A percentile compares a stretch with the other conserved stretches of the same genome.
Evolutionary conservation across 148 eudicot species (phyloP).

Genomic region (Rhododendron williamsianum): DNA sequence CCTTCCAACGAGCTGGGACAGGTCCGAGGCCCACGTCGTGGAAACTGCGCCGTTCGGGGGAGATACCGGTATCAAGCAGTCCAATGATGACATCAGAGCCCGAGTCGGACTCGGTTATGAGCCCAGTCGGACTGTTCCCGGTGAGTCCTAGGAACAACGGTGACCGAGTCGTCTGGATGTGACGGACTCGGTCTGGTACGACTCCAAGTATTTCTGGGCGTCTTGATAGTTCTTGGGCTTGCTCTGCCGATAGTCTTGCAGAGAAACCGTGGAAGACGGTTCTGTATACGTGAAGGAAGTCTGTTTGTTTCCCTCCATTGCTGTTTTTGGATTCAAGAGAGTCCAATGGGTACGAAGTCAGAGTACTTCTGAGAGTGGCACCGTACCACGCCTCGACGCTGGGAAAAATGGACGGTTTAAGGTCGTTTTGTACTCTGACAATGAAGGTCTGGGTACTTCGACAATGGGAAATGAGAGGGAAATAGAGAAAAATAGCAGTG

Average conservation of each 20-base stretch:
- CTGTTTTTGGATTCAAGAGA: not conserved
- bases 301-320: not conserved
- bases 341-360: conserved; percentile 14
- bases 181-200: conserved; percentile 29
- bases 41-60: conserved; percentile 60
- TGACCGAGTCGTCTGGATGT: conserved; percentile 41
- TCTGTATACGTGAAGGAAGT: conserved; percentile 33
- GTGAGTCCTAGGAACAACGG: conserved; percentile 32
- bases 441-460: conserved; percentile 28
- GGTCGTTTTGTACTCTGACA: conserved; percentile 33
- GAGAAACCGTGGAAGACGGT: conserved; percentile 49
- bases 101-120: conserved; percentile 29
- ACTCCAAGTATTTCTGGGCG: conserved; percentile 28
- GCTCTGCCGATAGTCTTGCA: conserved; percentile 25
- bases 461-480: not conserved
- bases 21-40: conserved; percentile 49
- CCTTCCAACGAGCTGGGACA: conserved; percentile 51
- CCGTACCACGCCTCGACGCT: conserved; percentile 39
- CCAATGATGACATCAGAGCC: conserved; percentile 52
- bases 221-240: conserved; percentile 24
- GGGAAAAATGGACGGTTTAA: conserved; percentile 38
- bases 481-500: not conserved
- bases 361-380: conserved; percentile 34
- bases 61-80: conserved; percentile 63
- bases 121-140: not conserved